Conservation (phyloP, 441 rosid genomes). For the Populus hybrid region DNA sequence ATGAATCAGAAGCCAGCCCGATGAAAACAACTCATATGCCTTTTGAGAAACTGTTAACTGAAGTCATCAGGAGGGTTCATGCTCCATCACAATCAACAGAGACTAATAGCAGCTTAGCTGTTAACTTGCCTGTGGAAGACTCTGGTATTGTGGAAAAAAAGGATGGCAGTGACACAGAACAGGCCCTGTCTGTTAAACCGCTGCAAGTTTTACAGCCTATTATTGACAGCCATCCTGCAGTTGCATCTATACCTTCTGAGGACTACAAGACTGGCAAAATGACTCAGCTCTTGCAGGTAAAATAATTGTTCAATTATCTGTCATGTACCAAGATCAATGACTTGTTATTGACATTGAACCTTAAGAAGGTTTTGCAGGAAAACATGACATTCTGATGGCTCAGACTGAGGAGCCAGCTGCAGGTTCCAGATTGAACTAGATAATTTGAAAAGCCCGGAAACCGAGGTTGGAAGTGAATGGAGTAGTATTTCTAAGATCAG, state of each 20-base stretch:
- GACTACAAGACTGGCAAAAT: slow-evolving; percentile 60
- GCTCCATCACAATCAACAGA: slow-evolving; percentile 33
- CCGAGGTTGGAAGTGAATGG: slow-evolving; percentile 9
- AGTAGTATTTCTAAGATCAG: slow-evolving; percentile 5
- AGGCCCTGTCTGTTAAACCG: slow-evolving; percentile 69
- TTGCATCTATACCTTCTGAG: slow-evolving; percentile 39
- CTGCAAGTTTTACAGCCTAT: slow-evolving; percentile 53
- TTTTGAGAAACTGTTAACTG: slow-evolving; percentile 60
- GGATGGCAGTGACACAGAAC: slow-evolving; percentile 29
- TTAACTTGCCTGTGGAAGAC: slow-evolving; percentile 22
- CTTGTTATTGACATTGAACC: background rate
- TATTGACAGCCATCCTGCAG: slow-evolving; percentile 30
- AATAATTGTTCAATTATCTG: slow-evolving; percentile 1
- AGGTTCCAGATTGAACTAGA: slow-evolving; percentile 8
- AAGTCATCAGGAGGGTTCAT: slow-evolving; percentile 50
- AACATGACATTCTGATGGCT: slow-evolving; percentile 48
- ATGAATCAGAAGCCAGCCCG: slow-evolving; percentile 29
- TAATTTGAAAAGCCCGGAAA: background rate
- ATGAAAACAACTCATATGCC: slow-evolving; percentile 34
- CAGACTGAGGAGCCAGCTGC: slow-evolving; percentile 20
- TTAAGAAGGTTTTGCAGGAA: slow-evolving; percentile 78
- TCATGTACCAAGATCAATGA: background rate
- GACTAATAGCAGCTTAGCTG: slow-evolving; percentile 29
- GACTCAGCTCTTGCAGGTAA: slow-evolving; percentile 85
- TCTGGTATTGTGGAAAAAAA: slow-evolving; percentile 27